phyloP scores from a whole-genome alignment of 495 filamentous ascomycete genomes.

The Penicillium atrosanguineum region DNA sequence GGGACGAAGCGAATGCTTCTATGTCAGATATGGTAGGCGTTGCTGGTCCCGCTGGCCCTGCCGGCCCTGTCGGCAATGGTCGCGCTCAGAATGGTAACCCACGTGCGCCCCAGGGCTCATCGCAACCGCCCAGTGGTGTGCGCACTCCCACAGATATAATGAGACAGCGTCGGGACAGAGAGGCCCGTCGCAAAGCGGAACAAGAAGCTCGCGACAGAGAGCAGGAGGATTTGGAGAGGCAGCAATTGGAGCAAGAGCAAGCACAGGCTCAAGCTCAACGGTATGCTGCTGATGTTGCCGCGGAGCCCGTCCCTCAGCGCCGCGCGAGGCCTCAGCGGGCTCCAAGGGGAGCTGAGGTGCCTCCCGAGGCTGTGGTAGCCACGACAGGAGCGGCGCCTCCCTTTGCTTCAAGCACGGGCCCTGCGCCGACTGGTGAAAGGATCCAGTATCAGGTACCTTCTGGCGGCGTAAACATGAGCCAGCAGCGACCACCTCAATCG shows the following conservation, averaged over 20 bases:
- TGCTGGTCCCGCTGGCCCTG: slow-evolving; percentile 36
- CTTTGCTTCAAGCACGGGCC: slow-evolving; percentile 9
- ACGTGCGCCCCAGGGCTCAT: slow-evolving; percentile 45
- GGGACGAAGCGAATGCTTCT: slow-evolving; percentile 84
- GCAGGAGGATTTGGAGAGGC: slow-evolving; percentile 52
- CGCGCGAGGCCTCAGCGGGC: slow-evolving; percentile 29
- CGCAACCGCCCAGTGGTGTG: slow-evolving; percentile 44
- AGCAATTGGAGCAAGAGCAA: slow-evolving; percentile 54
- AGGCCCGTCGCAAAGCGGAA: slow-evolving; percentile 64
- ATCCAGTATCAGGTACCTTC: slow-evolving; percentile 19
- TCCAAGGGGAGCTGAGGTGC: slow-evolving; percentile 24
- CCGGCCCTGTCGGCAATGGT: slow-evolving; percentile 37
- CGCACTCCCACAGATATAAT: slow-evolving; percentile 70
- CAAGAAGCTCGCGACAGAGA: slow-evolving; percentile 46
- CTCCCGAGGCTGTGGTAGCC: slow-evolving; percentile 15
- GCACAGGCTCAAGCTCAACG: slow-evolving; percentile 28
- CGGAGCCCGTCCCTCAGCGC: slow-evolving; percentile 44
- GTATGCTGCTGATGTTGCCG: slow-evolving; percentile 59
- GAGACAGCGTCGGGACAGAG: slow-evolving; percentile 65
- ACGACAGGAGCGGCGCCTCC: slow-evolving; percentile 11
- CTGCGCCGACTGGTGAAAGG: slow-evolving; percentile 6
- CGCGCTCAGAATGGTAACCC: slow-evolving; percentile 50
- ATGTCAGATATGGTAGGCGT: slow-evolving; percentile 82
- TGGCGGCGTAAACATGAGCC: slow-evolving; percentile 5
- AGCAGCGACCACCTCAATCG: slow-evolving; percentile 17